A percentile compares a stretch with the other conserved stretches of the same genome.
These are phyloP conservation scores for Pilaira anomala DNA, from an alignment of 192 early-diverging fungal species.

Conservation along the genomic window DNA sequence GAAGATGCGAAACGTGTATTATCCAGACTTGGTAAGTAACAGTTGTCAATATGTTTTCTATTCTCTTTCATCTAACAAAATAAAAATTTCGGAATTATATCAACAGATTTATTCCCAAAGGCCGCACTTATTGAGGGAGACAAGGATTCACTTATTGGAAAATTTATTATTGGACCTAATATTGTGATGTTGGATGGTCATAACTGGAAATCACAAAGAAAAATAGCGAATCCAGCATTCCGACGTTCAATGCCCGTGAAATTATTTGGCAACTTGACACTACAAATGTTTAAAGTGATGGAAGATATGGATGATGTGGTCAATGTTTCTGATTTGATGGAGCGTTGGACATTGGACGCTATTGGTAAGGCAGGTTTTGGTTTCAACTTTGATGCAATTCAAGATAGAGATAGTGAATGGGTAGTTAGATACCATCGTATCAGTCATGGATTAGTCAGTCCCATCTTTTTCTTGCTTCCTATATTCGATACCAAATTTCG, in stretches of 20 bases:
- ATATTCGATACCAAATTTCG: conserved; percentile 42
- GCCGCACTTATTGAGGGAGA: background rate
- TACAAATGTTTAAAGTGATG: background rate
- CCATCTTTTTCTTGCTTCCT: conserved; percentile 38
- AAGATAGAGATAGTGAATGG: conserved; percentile 26
- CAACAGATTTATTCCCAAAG: conserved; percentile 21
- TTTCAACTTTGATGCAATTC: conserved; percentile 49
- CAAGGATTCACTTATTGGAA: background rate
- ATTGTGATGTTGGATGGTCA: background rate
- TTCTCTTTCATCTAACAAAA: no score
- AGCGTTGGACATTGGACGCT: conserved; percentile 52
- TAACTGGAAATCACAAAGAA: background rate
- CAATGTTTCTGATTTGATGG: background rate
- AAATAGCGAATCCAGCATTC: conserved; percentile 18
- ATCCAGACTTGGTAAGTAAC: conserved; percentile 5
- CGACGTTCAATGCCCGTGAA: conserved; percentile 23
- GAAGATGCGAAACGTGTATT: conserved; percentile 10
- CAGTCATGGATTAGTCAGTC: conserved; percentile 42
- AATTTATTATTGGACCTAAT: background rate
- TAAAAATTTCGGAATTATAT: no score
- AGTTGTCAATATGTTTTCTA: no score
- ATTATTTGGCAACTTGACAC: conserved; percentile 4
- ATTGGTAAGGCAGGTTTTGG: conserved; percentile 52
- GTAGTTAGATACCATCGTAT: conserved; percentile 43
- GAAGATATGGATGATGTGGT: background rate